phyloP scores from a whole-genome alignment of 2,329 filamentous ascomycete genomes.

The Helotiales sp. region DNA sequence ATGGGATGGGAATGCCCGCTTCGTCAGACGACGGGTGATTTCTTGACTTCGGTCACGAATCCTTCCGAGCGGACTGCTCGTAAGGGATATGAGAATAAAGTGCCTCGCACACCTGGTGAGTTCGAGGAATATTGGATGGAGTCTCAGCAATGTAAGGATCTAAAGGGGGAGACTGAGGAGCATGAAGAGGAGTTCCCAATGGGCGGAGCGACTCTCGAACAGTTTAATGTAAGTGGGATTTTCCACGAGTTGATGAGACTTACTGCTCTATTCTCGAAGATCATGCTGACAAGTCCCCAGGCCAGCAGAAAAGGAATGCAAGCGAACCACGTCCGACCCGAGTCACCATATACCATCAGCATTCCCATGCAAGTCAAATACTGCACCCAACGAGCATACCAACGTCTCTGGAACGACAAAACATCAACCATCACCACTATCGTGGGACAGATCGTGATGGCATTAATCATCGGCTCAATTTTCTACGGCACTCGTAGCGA shows the following conservation, averaged over 20 bases:
- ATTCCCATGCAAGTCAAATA: constrained; percentile 76
- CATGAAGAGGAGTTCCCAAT: constrained; percentile 54
- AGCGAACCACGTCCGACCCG: constrained; percentile 62
- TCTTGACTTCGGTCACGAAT: constrained; percentile 77
- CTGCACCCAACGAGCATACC: constrained; percentile 81
- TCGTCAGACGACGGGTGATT: constrained; percentile 64
- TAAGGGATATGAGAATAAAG: constrained; percentile 60
- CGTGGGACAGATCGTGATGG: constrained; percentile 51
- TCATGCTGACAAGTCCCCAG: constrained; percentile 24
- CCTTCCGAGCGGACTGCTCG: constrained; percentile 61
- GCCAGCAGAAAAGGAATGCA: constrained; percentile 42
- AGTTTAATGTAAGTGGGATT: constrained; percentile 44
- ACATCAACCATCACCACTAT: constrained; percentile 63
- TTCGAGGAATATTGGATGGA: constrained; percentile 58
- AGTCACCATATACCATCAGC: constrained; percentile 84
- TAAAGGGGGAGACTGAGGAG: constrained; percentile 53
- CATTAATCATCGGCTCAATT: constrained; percentile 66
- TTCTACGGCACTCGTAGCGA: constrained; percentile 64
- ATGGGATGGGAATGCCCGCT: constrained; percentile 73
- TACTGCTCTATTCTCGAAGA: too few species aligned
- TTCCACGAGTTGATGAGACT: too few species aligned
- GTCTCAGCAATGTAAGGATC: constrained; percentile 50
- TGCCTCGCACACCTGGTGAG: constrained; percentile 60
- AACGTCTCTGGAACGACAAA: constrained; percentile 76
- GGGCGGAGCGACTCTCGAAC: constrained; percentile 43